Evolutionary conservation across 2,329 filamentous ascomycete genomes (phyloP), one percentile per base, ranked within the genome.

Genomic region (Fonsecaea monophora): DNA sequence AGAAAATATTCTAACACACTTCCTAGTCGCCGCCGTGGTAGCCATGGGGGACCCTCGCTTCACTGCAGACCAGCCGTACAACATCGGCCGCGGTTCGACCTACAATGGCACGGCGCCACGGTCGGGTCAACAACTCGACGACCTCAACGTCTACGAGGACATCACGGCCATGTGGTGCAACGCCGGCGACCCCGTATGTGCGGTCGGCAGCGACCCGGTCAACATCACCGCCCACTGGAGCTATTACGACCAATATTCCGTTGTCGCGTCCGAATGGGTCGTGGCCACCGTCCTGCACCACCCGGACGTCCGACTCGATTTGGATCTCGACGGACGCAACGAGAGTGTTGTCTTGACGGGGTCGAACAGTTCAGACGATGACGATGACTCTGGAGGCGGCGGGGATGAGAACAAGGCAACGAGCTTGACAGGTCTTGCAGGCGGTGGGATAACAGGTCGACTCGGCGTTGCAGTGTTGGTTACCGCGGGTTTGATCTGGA

Each of bases 161-260:
- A 53, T 68, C 40, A 32, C 65, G 10, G 64, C 64, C 37, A 57
- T 53, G 38, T 68, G 60, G 55, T 70, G 68, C 54, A 64, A 67
- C 40, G 53, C 30, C 4, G 62, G 64, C 37, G 68, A 70, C 58
- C 68, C 68, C 12, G 58, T 70, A 12, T 70, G 68, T 50, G 65
- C 68, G 10, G 60, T 64, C 6, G 67, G 64, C 15, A 66, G 59
- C 42, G 60, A 64, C 12, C 63, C 67, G 21, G 60, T 59, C 50
- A 65, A 66, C 37, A 60, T 66, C 50, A 62, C 50, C 18, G 64
- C 63, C 42, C 67, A 68, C 18, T 66, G 62, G 63, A 60, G 48
- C 64, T 68, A 68, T 56, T 68, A 65, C 48, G 67, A 68, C 53
- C 48, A 65, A 37, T 68, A 60, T 48, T 30, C 64, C 40, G n/a